Base-by-base conservation (phyloP, 192 early-diverging fungal species). In the Coemansia sp. region DNA sequence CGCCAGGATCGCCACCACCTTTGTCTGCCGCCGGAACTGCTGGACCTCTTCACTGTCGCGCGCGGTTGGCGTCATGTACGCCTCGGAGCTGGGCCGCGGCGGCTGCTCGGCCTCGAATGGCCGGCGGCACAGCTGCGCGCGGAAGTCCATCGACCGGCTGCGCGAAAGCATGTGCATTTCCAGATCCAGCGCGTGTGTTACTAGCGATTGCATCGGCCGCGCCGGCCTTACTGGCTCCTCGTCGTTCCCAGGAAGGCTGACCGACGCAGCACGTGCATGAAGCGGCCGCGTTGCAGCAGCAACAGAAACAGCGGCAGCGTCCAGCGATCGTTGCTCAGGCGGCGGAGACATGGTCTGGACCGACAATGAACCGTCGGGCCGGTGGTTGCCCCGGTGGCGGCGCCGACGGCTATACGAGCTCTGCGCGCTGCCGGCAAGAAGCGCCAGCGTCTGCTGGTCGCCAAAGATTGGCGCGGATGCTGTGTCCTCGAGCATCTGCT, bases 81-180 rank as follows among this genome's bases (percentile, higher is more conserved):
- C 28, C 11, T 44, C 21, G 2, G 57, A 46, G 24, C 19, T 43
- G 6, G 28, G 22, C 32, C 44, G 47, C 28, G 21, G 12, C 43
- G 16, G 42, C 30, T 40, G 50, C 14, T 24, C 11, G 0, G 32
- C 24, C 18, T 7, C n/a, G 4, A 24, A 3, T 28, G 28, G 14
- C 12, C 29, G 28, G 12, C 30, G 28, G 45, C 50, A 40, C 27
- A 50, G 21, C 25, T 54, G 60, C 24, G 51, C 24, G 18, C 61
- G 53, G 24, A 78, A 63, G 54, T 71, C 75, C 69, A 71, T 78
- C 21, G 75, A 78, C 12, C 69, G 60, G 51, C 75, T 78, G 8
- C 75, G 75, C 19, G 61, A 43, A 6, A 78, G 11, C 21, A 32
- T 11, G 35, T 54, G 68, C 21, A 49, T 14, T 21, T 78, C 65